A percentile compares a stretch with the other conserved stretches of the same genome.
Evolutionary conservation across 139 green algal species (phyloP).

Genomic region (Coelastrella sp.): DNA sequence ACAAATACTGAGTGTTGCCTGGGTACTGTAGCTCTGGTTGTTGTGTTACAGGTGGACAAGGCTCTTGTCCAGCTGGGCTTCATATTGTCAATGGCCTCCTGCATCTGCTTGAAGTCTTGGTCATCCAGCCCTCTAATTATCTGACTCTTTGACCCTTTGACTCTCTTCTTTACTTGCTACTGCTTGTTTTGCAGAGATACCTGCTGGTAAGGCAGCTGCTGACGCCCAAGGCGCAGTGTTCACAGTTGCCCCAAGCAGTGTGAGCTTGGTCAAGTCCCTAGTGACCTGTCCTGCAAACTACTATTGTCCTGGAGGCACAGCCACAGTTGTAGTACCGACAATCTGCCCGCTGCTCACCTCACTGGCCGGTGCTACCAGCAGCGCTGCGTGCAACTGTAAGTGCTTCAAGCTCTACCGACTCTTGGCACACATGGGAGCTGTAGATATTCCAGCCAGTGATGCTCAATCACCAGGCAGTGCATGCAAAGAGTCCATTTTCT

Average conservation of each 20-base stretch:
- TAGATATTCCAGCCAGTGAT: neutral
- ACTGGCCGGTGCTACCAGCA: neutral
- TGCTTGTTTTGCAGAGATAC: neutral
- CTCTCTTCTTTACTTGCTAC: neutral
- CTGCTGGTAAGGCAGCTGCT: neutral
- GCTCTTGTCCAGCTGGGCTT: too few relatives aligned
- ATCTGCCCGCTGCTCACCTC: neutral
- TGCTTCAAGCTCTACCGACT: neutral
- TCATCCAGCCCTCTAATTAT: too few relatives aligned
- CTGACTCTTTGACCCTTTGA: too few relatives aligned
- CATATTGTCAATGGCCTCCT: too few relatives aligned
- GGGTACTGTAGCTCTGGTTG: too few relatives aligned
- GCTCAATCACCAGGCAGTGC: neutral
- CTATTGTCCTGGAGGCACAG: neutral
- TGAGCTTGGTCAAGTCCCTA: neutral
- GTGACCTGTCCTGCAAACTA: neutral
- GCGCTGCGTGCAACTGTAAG: neutral
- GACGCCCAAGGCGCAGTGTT: neutral
- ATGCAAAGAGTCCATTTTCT: neutral
- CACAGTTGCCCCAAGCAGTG: too few relatives aligned
- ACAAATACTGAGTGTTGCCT: too few relatives aligned
- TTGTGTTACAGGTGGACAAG: too few relatives aligned
- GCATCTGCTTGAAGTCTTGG: too few relatives aligned
- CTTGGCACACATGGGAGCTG: too few relatives aligned
- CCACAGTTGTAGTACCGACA: neutral